Evolutionary conservation across 2,329 filamentous ascomycete species (phyloP).

Genomic region (Colletotrichum sp.): DNA sequence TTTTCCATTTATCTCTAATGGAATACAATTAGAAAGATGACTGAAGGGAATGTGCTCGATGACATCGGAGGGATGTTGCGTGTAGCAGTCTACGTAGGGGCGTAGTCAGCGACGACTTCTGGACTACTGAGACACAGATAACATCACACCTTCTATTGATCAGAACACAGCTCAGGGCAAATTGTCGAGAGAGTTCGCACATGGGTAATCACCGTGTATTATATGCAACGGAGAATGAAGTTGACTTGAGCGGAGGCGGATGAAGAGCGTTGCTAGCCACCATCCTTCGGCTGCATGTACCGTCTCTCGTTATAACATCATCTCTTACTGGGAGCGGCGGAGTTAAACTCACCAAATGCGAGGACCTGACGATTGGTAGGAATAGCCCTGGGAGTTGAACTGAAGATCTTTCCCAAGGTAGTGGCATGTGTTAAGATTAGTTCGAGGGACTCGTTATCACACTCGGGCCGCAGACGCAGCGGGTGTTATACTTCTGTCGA

Average conservation of each 20-base stretch:
- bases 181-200: accelerated
- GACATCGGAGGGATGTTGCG: neutral
- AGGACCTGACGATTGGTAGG: neutral
- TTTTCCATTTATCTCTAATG: accelerated
- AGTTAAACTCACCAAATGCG: neutral
- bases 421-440: neutral
- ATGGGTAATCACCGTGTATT: neutral
- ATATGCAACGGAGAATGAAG: neutral
- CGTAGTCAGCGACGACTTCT: neutral
- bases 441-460: accelerated
- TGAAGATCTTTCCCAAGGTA: neutral
- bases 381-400: neutral
- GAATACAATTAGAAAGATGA: neutral
- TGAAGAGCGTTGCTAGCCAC: neutral
- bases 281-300: neutral
- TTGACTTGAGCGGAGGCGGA: accelerated
- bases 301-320: neutral
- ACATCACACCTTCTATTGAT: accelerated
- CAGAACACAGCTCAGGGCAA: too few relatives aligned
- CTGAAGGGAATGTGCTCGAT: neutral
- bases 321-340: neutral
- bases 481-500: neutral
- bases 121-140: accelerated
- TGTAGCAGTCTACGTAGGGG: neutral
- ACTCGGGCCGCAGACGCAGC: neutral